Evolutionary conservation across 352 stramenopile genomes (phyloP).

Genomic region (Phytophthora melonis): DNA sequence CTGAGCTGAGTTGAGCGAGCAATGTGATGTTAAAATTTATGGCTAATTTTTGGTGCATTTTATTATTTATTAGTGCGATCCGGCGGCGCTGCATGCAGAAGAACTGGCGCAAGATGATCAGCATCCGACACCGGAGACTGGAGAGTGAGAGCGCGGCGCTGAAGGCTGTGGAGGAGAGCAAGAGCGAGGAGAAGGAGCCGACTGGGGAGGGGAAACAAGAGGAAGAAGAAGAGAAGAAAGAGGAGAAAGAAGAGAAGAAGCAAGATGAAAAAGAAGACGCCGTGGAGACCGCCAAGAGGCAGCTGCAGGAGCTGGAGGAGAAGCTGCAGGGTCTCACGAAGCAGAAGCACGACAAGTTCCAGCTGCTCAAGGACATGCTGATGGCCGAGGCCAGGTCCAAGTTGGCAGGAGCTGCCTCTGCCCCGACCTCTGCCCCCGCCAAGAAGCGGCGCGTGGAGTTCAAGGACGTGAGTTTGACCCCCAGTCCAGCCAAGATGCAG

Average conservation of each 20-base stretch:
- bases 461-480: constrained; percentile 22
- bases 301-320: constrained; percentile 58
- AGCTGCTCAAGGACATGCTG: constrained; percentile 78
- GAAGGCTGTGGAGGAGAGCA: constrained; percentile 17
- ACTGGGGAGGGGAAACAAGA: constrained; percentile 7
- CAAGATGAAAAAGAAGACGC: constrained; percentile 37
- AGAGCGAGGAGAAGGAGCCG: constrained; percentile 16
- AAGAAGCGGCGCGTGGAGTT: constrained; percentile 57
- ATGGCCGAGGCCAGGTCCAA: constrained; percentile 73
- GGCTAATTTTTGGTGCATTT: constrained; percentile 4
- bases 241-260: constrained; percentile 34
- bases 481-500: constrained; percentile 35
- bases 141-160: constrained; percentile 19
- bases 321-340: constrained; percentile 62
- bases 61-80: constrained; percentile 53
- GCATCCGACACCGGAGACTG: constrained; percentile 51
- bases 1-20: neutral
- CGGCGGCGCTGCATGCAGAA: constrained; percentile 76
- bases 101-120: constrained; percentile 86
- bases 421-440: neutral
- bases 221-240: constrained; percentile 6
- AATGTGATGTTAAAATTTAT: neutral
- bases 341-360: constrained; percentile 80
- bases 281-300: constrained; percentile 34
- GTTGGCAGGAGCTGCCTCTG: constrained; percentile 19